Base-by-base conservation (phyloP, 768 basidiomycete species). In the Naematelia encephala region DNA sequence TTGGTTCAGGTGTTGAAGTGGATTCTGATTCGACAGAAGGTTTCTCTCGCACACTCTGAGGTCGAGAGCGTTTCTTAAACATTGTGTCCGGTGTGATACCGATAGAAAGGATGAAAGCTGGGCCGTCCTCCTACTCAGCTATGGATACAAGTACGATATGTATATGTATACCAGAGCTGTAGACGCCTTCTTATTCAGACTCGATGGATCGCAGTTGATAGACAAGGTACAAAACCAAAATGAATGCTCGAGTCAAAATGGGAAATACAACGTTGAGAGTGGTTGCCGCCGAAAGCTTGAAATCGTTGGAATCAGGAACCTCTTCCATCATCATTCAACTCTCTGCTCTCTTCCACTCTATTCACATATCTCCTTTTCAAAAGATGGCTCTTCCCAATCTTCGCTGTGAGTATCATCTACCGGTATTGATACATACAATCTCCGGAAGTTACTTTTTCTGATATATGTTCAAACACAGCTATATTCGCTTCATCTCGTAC, bases 21-120 rank as follows among this genome's bases (percentile, higher is more conserved):
- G 34, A 42, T 55, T 39, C 51, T 26, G 62, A 48, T 29, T 55
- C 58, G 2, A 44, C 59, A 22, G 51, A 26, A 16, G 51, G 51
- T 54, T 74, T 78, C 48, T 65, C 64, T n/a, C 76, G 69, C 23
- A 74, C 71, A 2, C 60, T 57, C 13, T 70, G 53, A 11, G 78
- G 76, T n/a, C 78, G 61, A 1, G 74, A 66, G 10, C 77, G 70
- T 58, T 79, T 79, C 68, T 79, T 79, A 70, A 79, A 78, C 77
- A 79, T 78, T 10, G 21, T 52, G 30, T 43, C n/a, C n/a, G n/a
- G n/a, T n/a, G n/a, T n/a, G n/a, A n/a, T n/a, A n/a, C n/a, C n/a
- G n/a, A n/a, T n/a, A n/a, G n/a, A n/a, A n/a, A n/a, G n/a, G n/a
- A n/a, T n/a, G n/a, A n/a, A n/a, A n/a, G n/a, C n/a, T n/a, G n/a